A percentile compares a stretch with the other conserved stretches of the same genome.
phyloP scores from a whole-genome alignment of 192 early-diverging fungal genomes.

The Powellomyces hirtus region DNA sequence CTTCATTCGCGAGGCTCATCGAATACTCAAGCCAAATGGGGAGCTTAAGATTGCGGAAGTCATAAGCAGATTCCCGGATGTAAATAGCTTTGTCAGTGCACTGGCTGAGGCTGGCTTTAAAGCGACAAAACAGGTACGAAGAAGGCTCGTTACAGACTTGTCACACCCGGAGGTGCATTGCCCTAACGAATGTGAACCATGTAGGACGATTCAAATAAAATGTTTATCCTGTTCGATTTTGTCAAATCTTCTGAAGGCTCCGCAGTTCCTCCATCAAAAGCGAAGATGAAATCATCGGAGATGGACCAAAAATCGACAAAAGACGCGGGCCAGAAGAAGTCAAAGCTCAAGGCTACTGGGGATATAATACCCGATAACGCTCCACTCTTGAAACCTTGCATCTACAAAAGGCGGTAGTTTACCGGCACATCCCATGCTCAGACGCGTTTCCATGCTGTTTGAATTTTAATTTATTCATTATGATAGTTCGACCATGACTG shows the following conservation, averaged over 20 bases:
- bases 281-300: too few relatives aligned
- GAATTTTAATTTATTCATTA: too few relatives aligned
- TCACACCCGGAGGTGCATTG: neutral
- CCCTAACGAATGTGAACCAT: neutral
- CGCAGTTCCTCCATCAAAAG: too few relatives aligned
- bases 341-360: too few relatives aligned
- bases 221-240: conserved; percentile 93
- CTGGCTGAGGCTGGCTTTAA: conserved; percentile 78
- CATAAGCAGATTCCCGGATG: conserved; percentile 79
- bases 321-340: too few relatives aligned
- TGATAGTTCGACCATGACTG: too few relatives aligned
- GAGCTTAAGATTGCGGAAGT: conserved; percentile 94
- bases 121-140: conserved; percentile 59
- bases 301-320: too few relatives aligned
- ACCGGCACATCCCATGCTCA: too few relatives aligned
- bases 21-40: conserved; percentile 78
- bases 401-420: too few relatives aligned
- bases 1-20: conserved; percentile 84
- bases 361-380: too few relatives aligned
- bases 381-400: too few relatives aligned
- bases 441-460: too few relatives aligned
- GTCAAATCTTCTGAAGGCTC: conserved; percentile 50
- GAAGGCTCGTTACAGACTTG: neutral
- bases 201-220: conserved; percentile 81
- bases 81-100: conserved; percentile 71